A percentile compares a stretch with the other conserved stretches of the same genome.
Conservation (phyloP, 1,284 basidiomycete genomes). For the Athelia psychrophila region DNA sequence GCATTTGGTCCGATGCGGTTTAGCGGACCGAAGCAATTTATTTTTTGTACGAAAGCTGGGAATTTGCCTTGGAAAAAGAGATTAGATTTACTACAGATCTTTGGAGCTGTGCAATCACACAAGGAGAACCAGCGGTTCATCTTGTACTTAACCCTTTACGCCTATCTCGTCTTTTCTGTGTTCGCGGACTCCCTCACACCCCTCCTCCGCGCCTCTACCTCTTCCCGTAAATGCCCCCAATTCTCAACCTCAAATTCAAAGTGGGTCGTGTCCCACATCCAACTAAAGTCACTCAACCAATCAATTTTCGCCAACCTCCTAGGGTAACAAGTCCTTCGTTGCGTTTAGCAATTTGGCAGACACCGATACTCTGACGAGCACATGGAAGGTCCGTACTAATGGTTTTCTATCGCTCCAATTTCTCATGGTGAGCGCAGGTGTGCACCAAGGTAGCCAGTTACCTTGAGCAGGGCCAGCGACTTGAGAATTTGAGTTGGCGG, state of each 20-base stretch:
- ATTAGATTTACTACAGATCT: too few relatives aligned
- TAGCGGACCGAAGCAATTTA: too few relatives aligned
- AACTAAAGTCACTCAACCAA: constrained; percentile 12
- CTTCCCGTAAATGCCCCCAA: constrained; percentile 60
- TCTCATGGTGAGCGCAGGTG: constrained; percentile 43
- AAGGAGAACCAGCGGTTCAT: too few relatives aligned
- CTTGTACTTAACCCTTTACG: too few relatives aligned
- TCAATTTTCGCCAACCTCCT: constrained; percentile 20
- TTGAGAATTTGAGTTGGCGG: constrained; percentile 85
- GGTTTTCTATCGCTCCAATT: constrained; percentile 5
- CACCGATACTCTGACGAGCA: constrained; percentile 77
- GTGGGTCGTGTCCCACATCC: constrained; percentile 34
- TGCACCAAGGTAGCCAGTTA: constrained; percentile 83
- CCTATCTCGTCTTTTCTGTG: too few relatives aligned
- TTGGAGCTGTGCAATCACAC: too few relatives aligned
- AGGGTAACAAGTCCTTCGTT: constrained; percentile 90
- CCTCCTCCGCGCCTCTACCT: too few relatives aligned
- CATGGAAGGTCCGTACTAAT: constrained; percentile 67
- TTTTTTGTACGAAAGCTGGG: too few relatives aligned
- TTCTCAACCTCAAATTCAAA: constrained; percentile 87
- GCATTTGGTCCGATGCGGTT: too few relatives aligned
- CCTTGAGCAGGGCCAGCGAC: constrained; percentile 81
- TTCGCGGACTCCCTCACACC: too few relatives aligned
- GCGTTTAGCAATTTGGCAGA: constrained; percentile 84
- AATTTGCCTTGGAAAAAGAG: too few relatives aligned